These are phyloP conservation scores for Leccinum ponderosum DNA, from an alignment of 1,284 basidiomycete species.

Conservation along the genomic window DNA sequence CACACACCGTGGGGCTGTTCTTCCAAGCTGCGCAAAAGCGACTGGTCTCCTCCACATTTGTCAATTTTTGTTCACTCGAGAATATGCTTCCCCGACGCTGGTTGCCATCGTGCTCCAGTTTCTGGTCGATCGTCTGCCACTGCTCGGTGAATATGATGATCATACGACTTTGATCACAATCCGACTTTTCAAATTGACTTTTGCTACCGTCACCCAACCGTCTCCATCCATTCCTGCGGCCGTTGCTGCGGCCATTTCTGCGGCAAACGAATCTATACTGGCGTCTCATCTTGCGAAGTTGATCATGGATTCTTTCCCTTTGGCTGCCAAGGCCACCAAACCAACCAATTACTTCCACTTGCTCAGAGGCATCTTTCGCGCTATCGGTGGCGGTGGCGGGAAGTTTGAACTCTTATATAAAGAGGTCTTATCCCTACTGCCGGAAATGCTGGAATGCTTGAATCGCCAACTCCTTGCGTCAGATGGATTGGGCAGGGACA, in stretches of 20 bases:
- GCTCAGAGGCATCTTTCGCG: constrained; percentile 93
- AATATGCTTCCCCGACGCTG: constrained; percentile 86
- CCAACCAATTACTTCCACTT: constrained; percentile 94
- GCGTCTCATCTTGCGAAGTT: constrained; percentile 92
- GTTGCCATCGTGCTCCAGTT: constrained; percentile 91
- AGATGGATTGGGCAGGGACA: constrained; percentile 76
- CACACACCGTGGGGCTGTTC: constrained; percentile 87
- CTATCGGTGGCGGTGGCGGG: constrained; percentile 94
- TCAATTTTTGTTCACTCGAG: constrained; percentile 85
- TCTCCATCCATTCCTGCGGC: not conserved
- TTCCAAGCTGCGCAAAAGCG: constrained; percentile 79
- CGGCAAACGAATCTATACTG: constrained; percentile 87
- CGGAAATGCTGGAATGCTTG: constrained; percentile 95
- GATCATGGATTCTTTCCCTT: constrained; percentile 96
- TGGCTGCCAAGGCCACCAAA: constrained; percentile 90
- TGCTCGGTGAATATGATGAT: constrained; percentile 87
- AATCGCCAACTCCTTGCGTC: constrained; percentile 89
- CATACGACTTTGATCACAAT: constrained; percentile 81
- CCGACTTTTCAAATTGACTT: constrained; percentile 96
- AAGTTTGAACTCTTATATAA: constrained; percentile 96
- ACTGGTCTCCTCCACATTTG: constrained; percentile 82
- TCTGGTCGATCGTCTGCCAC: constrained; percentile 80
- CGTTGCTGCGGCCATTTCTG: constrained; percentile 43
- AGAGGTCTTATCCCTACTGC: constrained; percentile 93
- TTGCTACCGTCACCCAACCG: constrained; percentile 81